Base-by-base conservation (phyloP, 495 filamentous ascomycete genomes). In the Annulohypoxylon maeteangense region DNA sequence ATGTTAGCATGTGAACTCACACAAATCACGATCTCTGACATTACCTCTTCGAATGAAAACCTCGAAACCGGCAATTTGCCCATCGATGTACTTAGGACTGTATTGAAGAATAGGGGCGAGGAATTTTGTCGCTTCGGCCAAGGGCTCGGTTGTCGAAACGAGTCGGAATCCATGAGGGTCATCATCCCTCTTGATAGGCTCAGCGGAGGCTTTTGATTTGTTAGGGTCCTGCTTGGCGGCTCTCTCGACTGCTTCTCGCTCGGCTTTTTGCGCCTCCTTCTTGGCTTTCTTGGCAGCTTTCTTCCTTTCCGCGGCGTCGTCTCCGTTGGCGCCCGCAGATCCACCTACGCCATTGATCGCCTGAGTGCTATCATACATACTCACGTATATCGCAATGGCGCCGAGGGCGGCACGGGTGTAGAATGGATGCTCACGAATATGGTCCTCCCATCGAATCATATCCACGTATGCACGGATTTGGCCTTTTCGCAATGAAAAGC, bases 361-460 rank as follows among this genome's bases (percentile, higher is more conserved):
- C 44, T 88, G 76, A 0, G 91, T 92, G 58, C 91, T 87, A 74
- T 98, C 96, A 70, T 90, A 83, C 68, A 99, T 88, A 64, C 87
- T 82, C 0, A 97, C 72, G 75, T 98, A 98, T 34, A 93, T 84
- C 70, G 89, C 89, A 65, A 96, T 86, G 10, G 95, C 95, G 31
- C 89, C 88, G 22, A 97, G 79, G 1, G 95, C 95, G n/a, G 93
- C 91, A 22, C 93, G 85, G 6, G 91, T 87, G 80, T 92, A 99
- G 84, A 97, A 97, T 7, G 95, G 95, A 75, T 99, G 95, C 65
- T 94, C 91, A 23, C 94, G 88, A 34, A 98, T 80, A 60, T 87
- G 85, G 72, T 99, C 94, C 74, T 98, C 95, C 95, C 95, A 99
- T 65, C 92, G 89, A 23, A 98, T 83, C 93, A 98, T 97, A 68